Evolutionary conservation across 768 basidiomycete genomes (phyloP), one percentile per base, ranked within the genome.

Genomic region (Suillus spraguei): DNA sequence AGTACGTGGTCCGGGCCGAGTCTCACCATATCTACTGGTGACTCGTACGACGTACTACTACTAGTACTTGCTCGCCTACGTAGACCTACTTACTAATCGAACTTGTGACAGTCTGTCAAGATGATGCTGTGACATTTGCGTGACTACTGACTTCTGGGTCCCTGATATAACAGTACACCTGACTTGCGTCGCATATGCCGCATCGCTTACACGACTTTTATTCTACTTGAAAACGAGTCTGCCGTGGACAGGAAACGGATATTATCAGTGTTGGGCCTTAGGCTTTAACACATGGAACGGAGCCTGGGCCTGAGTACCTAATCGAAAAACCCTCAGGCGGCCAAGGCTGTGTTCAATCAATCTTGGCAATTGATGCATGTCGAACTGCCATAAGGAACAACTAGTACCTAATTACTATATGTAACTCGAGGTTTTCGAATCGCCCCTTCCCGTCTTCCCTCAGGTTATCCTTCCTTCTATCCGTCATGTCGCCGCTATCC

Each of bases 381-480:
- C 53, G 63, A 62, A 61, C 62, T 65, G 64, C 55, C 65, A 61
- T 58, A 53, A 70, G 67, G 65, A 64, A 65, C 63, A 36, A 32
- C 28, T 28, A 52, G 41, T 11, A 14, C 36, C 54, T 56, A 61
- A 10, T 41, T 28, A 42, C 39, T 54, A 53, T 4, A 24, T 49
- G 47, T 49, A 20, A 62, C 24, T 11, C 10, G 2, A 56, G 58
- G 13, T 28, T 52, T 33, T 53, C 35, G 32, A 2, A 36, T 28
- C 28, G 28, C 38, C n/a, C n/a, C 7, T 22, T 28, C 36, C 52
- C 10, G 55, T 10, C 6, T 24, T 63, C 53, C 33, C 44, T 28
- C 28, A 28, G 28, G 28, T 28, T 42, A 54, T 35, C 42, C 58
- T 60, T 22, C 44, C 63, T 36, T 38, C 38, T 55, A 63, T 50